Base-by-base conservation (phyloP, 768 basidiomycete species). In the Mycena rosella region DNA sequence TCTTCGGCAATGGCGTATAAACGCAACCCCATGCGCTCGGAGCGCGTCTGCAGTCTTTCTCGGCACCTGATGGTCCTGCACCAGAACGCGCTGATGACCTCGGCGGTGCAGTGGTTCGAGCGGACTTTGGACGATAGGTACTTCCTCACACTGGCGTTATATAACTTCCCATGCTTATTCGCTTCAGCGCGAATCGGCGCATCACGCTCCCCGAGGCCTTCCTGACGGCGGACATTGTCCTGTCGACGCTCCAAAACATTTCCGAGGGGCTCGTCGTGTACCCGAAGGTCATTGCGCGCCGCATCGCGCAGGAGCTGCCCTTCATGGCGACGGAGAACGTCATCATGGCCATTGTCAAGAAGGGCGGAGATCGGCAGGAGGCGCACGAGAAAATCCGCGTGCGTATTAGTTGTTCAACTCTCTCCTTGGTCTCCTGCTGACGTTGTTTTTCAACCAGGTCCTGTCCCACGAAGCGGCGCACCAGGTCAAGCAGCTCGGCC, bases 261-360 rank as follows among this genome's bases (percentile, higher is more conserved):
- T 94, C 93, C 3, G 98, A 99, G 80, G 98, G 97, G 0, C 87
- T 99, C n/a, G 96, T 99, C n/a, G 96, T 99, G 61, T 99, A 99
- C 79, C 98, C 98, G 13, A 91, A 89, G 77, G 97, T 99, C 67
- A 99, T 99, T 70, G 94, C 87, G 13, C 89, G 96, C 45, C 90
- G 95, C 40, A 96, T 99, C 78, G 79, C 90, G 3, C 95, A 98
- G 78, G 98, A 99, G 78, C 86, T 99, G 36, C 98, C 98, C 1
- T 99, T 99, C 87, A 99, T 99, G 98, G 96, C 97, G 5, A 99
- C 98, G 2, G 98, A 99, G 80, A 99, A 99, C 79, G 87, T 99
- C 80, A 99, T 99, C 81, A 99, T 99, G 98, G 96, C 96, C 2
- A 89, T 99, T 47, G 98, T 99, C 69, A 98, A 94, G 80, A 89